These are phyloP conservation scores for Eremothecium gossypii DNA, from an alignment of 1,139 yeast genomes.

Conservation along the genomic window DNA sequence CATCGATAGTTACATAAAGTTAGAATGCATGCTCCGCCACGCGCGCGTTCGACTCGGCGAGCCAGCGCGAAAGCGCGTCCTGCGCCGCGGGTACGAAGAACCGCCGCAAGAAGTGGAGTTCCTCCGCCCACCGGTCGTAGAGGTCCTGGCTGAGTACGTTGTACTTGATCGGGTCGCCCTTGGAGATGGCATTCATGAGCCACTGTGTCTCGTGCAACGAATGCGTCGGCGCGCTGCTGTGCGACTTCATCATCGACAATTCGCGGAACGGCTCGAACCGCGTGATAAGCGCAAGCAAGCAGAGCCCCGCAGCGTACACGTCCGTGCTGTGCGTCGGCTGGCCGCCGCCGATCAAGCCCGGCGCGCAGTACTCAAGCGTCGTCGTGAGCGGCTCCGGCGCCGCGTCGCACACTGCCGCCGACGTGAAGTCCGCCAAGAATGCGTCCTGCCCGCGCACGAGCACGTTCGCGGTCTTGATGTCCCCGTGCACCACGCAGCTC, in stretches of 20 bases:
- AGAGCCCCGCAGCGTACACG: conserved; percentile 17
- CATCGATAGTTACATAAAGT: too few species aligned
- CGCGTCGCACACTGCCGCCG: conserved; percentile 5
- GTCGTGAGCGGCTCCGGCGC: conserved; percentile 8
- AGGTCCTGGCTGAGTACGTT: conserved; percentile 48
- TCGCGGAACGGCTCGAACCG: conserved; percentile 15
- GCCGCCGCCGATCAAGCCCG: conserved; percentile 9
- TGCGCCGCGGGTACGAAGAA: background rate
- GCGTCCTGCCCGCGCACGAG: conserved; percentile 8
- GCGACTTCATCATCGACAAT: conserved; percentile 6
- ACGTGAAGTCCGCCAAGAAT: conserved; percentile 15
- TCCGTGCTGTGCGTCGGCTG: conserved; percentile 10
- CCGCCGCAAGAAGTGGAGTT: conserved; percentile 8
- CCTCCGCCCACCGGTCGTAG: conserved; percentile 36
- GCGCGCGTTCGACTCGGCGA: background rate
- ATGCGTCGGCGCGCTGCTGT: conserved; percentile 1
- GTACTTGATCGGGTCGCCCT: conserved; percentile 13
- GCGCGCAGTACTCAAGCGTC: conserved; percentile 17
- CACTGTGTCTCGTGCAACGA: conserved; percentile 17
- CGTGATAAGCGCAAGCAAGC: conserved; percentile 14
- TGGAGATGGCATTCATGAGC: conserved; percentile 15
- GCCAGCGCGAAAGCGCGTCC: conserved; percentile 1
- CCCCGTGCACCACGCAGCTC: conserved; percentile 15
- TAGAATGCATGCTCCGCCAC: background rate
- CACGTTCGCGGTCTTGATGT: conserved; percentile 17